Base-by-base conservation (phyloP, 2,329 filamentous ascomycete genomes). In the Sclerotinia minor region DNA sequence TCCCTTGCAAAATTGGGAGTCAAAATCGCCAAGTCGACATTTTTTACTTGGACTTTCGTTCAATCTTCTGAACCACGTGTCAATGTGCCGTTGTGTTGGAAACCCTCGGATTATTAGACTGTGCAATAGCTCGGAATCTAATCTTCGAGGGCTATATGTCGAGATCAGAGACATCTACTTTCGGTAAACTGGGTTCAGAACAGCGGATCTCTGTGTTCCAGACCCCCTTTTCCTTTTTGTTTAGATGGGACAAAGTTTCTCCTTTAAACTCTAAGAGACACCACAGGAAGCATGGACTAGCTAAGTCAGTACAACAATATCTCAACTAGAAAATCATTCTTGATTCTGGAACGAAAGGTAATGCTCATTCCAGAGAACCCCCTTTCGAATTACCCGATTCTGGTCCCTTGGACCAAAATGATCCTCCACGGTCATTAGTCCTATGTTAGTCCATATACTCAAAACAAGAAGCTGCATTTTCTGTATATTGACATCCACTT, bases 1-100 rank as follows among this genome's bases (percentile, higher is more conserved):
- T 57, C 59, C 32, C 41, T 38, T 67, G 26, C 54, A 29, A 63
- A 63, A 35, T 67, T 47, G 47, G 47, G 54, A 38, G 57, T 47
- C 38, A 63, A 54, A 53, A 53, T 53, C 26, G 32, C 52, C 13
- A 57, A 32, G 49, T 59, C n/a, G 29, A 29, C n/a, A 49, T 52
- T 54, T 35, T 29, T 57, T n/a, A 58, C 38, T 35, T 24, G 9
- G 32, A 32, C 38, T 50, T 26, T 24, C 7, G 45, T 49, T 26
- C 24, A 35, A n/a, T 13, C 24, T 49, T 61, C 45, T 19, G 19
- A 32, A 59, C 32, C 41, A 44, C 41, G 41, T 59, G 57, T 38
- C 45, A 50, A 50, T 61, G 29, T 24, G n/a, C 32, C 45, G 49
- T 21, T 38, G 45, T 49, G 15, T 38, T 61, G 29, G 47, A 50